A percentile compares a stretch with the other conserved stretches of the same genome.
phyloP scores from a whole-genome alignment of 192 early-diverging fungal genomes.

The Piromyces finnis region DNA sequence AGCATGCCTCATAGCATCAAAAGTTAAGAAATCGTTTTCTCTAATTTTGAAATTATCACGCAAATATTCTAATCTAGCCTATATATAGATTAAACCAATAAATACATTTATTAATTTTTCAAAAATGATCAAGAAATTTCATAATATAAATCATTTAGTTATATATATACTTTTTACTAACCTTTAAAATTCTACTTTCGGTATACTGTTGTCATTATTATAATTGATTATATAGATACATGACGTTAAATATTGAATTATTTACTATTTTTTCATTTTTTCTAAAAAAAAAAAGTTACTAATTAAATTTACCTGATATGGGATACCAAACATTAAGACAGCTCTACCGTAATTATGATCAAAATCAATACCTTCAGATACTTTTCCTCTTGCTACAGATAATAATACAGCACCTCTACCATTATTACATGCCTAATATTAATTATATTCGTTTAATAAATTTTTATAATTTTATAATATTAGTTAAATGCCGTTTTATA shows the following conservation, averaged over 20 bases:
- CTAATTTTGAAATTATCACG: constrained; percentile 81
- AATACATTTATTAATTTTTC: too few relatives aligned
- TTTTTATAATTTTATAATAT: too few relatives aligned
- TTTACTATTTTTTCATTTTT: background rate
- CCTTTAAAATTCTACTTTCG: constrained; percentile 80
- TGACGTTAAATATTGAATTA: background rate
- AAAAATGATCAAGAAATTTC: too few relatives aligned
- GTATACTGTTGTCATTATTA: constrained; percentile 43
- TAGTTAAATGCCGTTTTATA: too few relatives aligned
- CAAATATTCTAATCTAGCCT: constrained; percentile 86
- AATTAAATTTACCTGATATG: constrained; percentile 55
- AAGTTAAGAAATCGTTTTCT: constrained; percentile 98
- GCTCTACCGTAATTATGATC: constrained; percentile 99
- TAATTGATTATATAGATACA: background rate
- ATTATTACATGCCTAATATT: constrained; percentile 90
- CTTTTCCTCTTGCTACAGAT: constrained; percentile 96
- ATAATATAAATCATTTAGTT: too few relatives aligned
- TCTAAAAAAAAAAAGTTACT: background rate
- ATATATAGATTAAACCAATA: background rate
- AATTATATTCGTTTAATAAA: too few relatives aligned
- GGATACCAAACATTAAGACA: constrained; percentile 98
- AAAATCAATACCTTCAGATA: constrained; percentile 99
- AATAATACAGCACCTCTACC: constrained; percentile 92
- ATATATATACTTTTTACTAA: constrained; percentile 1
- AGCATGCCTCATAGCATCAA: constrained; percentile 97